These are phyloP conservation scores for Starmerella scarabaei DNA, from an alignment of 805 yeast species.

Conservation along the genomic window DNA sequence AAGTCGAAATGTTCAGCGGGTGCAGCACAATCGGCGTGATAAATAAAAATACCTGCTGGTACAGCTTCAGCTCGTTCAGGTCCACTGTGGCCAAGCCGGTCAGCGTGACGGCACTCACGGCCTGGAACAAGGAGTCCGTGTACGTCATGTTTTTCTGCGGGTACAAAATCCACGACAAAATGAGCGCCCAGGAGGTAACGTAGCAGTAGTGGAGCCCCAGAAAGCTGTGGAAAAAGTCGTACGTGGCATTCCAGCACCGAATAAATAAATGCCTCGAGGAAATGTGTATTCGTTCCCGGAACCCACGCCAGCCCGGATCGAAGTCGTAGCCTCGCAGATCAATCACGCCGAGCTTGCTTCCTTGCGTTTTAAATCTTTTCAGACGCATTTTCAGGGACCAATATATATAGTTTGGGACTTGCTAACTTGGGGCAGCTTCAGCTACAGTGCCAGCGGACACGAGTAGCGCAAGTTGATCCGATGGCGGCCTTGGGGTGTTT, in stretches of 20 bases:
- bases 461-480: not conserved
- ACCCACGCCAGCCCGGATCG: constrained; percentile 11
- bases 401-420: not conserved
- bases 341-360: constrained; percentile 18
- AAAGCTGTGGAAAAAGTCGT: constrained; percentile 14
- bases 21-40: constrained; percentile 54
- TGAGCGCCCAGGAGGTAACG: constrained; percentile 42
- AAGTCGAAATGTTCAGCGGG: constrained; percentile 79
- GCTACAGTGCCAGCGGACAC: not conserved
- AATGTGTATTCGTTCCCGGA: constrained; percentile 4
- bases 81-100: constrained; percentile 83
- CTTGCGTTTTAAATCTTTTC: constrained; percentile 3
- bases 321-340: constrained; percentile 22
- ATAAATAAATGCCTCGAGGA: constrained; percentile 4
- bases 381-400: not conserved
- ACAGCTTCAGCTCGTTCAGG: constrained; percentile 46
- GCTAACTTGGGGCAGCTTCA: not conserved
- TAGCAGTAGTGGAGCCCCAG: constrained; percentile 38
- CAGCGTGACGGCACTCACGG: constrained; percentile 71
- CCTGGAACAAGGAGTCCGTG: constrained; percentile 67
- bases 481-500: not conserved
- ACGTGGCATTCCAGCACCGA: constrained; percentile 1
- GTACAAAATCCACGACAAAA: constrained; percentile 64
- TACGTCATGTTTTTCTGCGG: constrained; percentile 56
- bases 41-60: constrained; percentile 70